Conservation (phyloP, 345 rosid species). For the Anastatica hierochuntica region DNA sequence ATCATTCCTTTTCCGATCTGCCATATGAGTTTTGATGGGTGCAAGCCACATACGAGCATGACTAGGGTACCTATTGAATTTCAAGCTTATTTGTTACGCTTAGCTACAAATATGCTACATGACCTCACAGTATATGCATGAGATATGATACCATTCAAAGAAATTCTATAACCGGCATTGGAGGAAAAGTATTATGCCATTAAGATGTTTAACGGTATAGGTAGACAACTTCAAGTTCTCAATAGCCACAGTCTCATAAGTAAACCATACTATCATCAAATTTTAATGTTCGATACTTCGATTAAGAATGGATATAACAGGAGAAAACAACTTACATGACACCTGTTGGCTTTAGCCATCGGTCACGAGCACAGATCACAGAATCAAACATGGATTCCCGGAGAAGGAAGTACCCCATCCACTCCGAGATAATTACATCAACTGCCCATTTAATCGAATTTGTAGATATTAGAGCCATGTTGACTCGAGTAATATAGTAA, state of each 20-base stretch:
- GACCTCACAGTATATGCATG: too few relatives aligned
- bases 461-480: background rate
- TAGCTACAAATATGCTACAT: too few relatives aligned
- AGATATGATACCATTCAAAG: too few relatives aligned
- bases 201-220: background rate
- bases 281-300: background rate
- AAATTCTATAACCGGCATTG: too few relatives aligned
- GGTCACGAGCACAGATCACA: constrained; percentile 92
- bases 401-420: constrained; percentile 98
- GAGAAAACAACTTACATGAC: constrained; percentile 53
- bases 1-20: constrained; percentile 54
- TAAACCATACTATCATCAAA: background rate
- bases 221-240: background rate
- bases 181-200: too few relatives aligned
- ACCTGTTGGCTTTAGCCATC: constrained; percentile 90
- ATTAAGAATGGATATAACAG: background rate
- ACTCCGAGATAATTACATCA: constrained; percentile 96
- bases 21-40: constrained; percentile 65
- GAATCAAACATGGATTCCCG: constrained; percentile 99
- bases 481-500: background rate
- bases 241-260: constrained; percentile 1
- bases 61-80: constrained; percentile 73
- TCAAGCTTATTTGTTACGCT: too few relatives aligned
- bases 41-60: constrained; percentile 99
- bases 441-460: constrained; percentile 37